These are phyloP conservation scores for Chamaenerion angustifolium DNA, from an alignment of 345 rosid species.

Conservation along the genomic window DNA sequence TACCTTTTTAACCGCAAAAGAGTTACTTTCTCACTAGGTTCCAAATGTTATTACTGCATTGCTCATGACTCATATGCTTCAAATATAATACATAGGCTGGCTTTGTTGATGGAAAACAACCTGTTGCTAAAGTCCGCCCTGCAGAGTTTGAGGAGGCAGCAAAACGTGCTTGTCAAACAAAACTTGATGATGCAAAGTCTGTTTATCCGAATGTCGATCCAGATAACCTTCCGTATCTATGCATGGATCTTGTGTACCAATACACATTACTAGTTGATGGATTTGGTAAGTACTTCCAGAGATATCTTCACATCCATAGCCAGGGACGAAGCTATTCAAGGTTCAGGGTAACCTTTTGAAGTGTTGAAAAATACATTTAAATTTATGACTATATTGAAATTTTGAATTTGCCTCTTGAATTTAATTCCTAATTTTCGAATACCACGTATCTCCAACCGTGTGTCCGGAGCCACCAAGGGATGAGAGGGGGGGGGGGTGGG, in stretches of 20 bases:
- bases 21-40: too few relatives aligned
- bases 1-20: too few relatives aligned
- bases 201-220: conserved; percentile 35
- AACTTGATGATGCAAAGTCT: conserved; percentile 46
- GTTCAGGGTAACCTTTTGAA: too few relatives aligned
- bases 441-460: too few relatives aligned
- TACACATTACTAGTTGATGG: conserved; percentile 72
- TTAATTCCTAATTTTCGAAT: too few relatives aligned
- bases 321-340: too few relatives aligned
- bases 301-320: too few relatives aligned
- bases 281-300: conserved; percentile 41
- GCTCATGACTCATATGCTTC: neutral
- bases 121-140: conserved; percentile 72
- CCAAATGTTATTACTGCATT: neutral
- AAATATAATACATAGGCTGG: conserved; percentile 41
- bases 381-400: too few relatives aligned
- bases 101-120: conserved; percentile 40
- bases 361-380: too few relatives aligned
- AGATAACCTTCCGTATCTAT: conserved; percentile 51
- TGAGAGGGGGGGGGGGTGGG: too few relatives aligned
- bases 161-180: conserved; percentile 73
- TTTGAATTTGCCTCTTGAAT: too few relatives aligned
- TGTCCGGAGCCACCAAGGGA: too few relatives aligned
- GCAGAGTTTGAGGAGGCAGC: conserved; percentile 66
- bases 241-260: conserved; percentile 94